These are phyloP conservation scores for Plectosphaerella plurivora DNA, from an alignment of 2,329 filamentous ascomycete species.

Conservation along the genomic window DNA sequence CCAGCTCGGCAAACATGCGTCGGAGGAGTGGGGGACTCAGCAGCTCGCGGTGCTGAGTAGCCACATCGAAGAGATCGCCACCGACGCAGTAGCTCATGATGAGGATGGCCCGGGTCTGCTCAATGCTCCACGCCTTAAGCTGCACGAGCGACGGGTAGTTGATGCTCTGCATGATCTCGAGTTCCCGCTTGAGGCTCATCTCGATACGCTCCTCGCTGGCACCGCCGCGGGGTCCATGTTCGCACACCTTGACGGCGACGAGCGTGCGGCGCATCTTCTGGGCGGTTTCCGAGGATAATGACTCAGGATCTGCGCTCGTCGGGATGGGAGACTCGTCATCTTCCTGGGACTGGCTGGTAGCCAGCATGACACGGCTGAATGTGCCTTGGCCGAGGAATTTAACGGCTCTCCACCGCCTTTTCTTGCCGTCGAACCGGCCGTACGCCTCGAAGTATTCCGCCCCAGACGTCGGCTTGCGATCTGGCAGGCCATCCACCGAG, in stretches of 20 bases:
- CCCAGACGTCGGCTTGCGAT: conserved; percentile 30
- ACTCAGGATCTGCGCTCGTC: conserved; percentile 19
- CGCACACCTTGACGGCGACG: conserved; percentile 92
- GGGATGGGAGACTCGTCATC: conserved; percentile 29
- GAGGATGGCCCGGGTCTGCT: conserved; percentile 75
- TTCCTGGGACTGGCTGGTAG: conserved; percentile 67
- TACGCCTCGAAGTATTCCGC: conserved; percentile 67
- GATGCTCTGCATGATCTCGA: conserved; percentile 87
- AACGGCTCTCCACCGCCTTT: conserved; percentile 73
- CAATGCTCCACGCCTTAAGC: conserved; percentile 86
- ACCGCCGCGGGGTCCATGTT: conserved; percentile 89
- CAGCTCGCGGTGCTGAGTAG: conserved; percentile 64
- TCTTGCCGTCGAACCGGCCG: conserved; percentile 63
- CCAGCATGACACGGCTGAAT: conserved; percentile 90
- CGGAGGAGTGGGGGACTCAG: conserved; percentile 68
- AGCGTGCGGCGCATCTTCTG: conserved; percentile 64
- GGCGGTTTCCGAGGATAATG: conserved; percentile 30
- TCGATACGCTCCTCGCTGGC: conserved; percentile 91
- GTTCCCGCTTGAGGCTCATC: conserved; percentile 87
- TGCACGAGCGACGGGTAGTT: conserved; percentile 88
- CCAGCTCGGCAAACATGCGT: conserved; percentile 84
- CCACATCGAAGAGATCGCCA: conserved; percentile 91
- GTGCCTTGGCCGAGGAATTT: conserved; percentile 85
- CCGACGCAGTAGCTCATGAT: conserved; percentile 90
- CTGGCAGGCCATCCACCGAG: conserved; percentile 13